Percentiles rank a stretch among this genome's conserved stretches.
Evolutionary conservation across 371 early-diverging fungal species (phyloP).

Genomic region (Rhizopus arrhizus): DNA sequence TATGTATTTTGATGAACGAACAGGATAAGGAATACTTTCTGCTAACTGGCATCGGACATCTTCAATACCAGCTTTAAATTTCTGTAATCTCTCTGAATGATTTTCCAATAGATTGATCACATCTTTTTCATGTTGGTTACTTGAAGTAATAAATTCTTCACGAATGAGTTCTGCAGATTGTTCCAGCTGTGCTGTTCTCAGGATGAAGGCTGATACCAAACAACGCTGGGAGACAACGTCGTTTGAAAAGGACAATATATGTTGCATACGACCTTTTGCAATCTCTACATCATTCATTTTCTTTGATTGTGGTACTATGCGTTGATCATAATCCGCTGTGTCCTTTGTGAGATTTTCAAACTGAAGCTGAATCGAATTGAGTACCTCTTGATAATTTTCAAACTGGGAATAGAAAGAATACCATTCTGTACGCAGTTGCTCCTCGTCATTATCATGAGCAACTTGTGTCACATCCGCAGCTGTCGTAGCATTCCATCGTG

Average conservation of each 20-base stretch:
- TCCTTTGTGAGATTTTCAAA: slow-evolving; percentile 23
- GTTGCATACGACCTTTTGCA: slow-evolving; percentile 15
- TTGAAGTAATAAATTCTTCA: slow-evolving; percentile 37
- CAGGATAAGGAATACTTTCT: slow-evolving; percentile 38
- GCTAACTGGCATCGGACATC: slow-evolving; percentile 33
- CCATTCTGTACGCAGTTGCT: slow-evolving; percentile 25
- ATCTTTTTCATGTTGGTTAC: slow-evolving; percentile 1
- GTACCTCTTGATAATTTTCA: slow-evolving; percentile 21
- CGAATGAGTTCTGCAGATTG: slow-evolving; percentile 48
- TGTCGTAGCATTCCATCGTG: slow-evolving; percentile 31
- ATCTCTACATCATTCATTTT: slow-evolving; percentile 24
- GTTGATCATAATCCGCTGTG: slow-evolving; percentile 10
- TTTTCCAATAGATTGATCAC: slow-evolving; percentile 12
- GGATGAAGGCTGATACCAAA: slow-evolving; percentile 38
- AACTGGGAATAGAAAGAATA: slow-evolving; percentile 13
- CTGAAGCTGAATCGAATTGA: slow-evolving; percentile 21
- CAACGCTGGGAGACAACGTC: slow-evolving; percentile 44
- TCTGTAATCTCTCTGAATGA: slow-evolving; percentile 31
- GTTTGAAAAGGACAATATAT: slow-evolving; percentile 39
- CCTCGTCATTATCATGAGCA: slow-evolving; percentile 22
- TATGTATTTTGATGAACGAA: slow-evolving; percentile 20
- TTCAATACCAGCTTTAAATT: slow-evolving; percentile 38
- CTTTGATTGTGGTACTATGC: slow-evolving; percentile 25
- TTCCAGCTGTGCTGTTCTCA: slow-evolving; percentile 40
- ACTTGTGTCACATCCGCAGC: not conserved